Base-by-base conservation (phyloP, 148 eudicot genomes). In the Nepenthes mirabilis region DNA sequence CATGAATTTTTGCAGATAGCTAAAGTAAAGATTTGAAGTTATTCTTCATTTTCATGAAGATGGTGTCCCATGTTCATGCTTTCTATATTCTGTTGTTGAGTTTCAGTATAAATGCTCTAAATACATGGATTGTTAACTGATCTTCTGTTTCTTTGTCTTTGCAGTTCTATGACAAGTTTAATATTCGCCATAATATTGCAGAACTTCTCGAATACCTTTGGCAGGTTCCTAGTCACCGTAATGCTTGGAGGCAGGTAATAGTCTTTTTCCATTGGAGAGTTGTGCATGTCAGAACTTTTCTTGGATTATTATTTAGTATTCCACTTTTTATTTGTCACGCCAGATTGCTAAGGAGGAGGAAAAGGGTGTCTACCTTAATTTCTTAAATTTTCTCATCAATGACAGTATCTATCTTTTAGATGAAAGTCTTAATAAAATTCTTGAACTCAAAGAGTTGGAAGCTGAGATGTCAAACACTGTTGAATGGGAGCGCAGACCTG, bases 81-180 rank as follows among this genome's bases (percentile, higher is more conserved):
- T 23, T 23, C 23, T 23, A 23, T 23, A 23, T 55, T 65, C 51
- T 10, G 34, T 33, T 37, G 3, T 48, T 65, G 34, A 35, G 32
- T 55, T 49, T 37, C 33, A 53, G 33, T 43, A 43, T 37, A 33
- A 33, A 45, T 59, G 34, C 6, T 53, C 5, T 32, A 40, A 12
- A 55, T 49, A 55, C 33, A 58, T 5, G 11, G 14, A 55, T 43
- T 36, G 12, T 35, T 37, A 3, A 45, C 9, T 55, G n/a, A 45
- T 11, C 33, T 37, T 33, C 12, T 56, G 9, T 33, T 8, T 47
- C 2, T 45, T n/a, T 58, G 50, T n/a, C 23, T 55, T 6, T 69
- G 77, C 91, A 93, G 99, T 93, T 93, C 77, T 93, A 88, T 63
- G 99, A 93, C 80, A 93, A 93, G 72, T 93, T 93, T 64, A 93